Conservation (phyloP, 305 asterid genomes). For the Salvia sclarea region DNA sequence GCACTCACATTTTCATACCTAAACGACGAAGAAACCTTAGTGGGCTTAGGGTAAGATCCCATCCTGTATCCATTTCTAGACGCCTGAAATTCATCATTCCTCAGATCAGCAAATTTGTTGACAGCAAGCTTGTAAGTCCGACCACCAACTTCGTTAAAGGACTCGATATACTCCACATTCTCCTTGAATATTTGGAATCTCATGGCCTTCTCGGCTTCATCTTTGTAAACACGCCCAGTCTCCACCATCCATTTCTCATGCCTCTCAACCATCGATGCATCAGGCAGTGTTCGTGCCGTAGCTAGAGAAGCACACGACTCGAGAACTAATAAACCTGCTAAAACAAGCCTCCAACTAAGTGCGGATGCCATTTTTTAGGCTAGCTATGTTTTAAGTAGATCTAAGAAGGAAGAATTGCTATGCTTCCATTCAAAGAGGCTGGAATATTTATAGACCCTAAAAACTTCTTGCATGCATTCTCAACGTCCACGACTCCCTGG, state of each 20-base stretch:
- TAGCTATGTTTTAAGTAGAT: no score
- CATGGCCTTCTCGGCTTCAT: slow-evolving; percentile 37
- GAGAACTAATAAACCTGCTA: slow-evolving; percentile 5
- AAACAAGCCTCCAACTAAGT: no score
- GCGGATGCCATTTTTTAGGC: no score
- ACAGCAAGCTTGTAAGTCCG: slow-evolving; percentile 38
- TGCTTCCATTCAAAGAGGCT: no score
- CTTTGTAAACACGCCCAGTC: slow-evolving; percentile 40
- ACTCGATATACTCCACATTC: slow-evolving; percentile 39
- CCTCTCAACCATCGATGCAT: slow-evolving; percentile 26
- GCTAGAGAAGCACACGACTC: slow-evolving; percentile 17
- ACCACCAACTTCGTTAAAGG: slow-evolving; percentile 35
- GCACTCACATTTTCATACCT: slow-evolving; percentile 35
- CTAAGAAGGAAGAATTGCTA: no score
- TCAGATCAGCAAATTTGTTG: slow-evolving; percentile 46
- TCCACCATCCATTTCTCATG: slow-evolving; percentile 45
- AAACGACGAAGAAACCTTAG: slow-evolving; percentile 19
- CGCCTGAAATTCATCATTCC: slow-evolving; percentile 38
- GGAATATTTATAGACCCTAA: no score
- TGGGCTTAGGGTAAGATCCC: neutral
- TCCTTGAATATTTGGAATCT: slow-evolving; percentile 39
- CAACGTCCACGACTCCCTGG: no score
- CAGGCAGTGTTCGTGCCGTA: slow-evolving; percentile 26
- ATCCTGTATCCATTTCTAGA: slow-evolving; percentile 33
- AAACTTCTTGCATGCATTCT: no score